A percentile compares a stretch with the other conserved stretches of the same genome.
phyloP scores from a whole-genome alignment of 2,329 filamentous ascomycete species.

The Blumeria hordei region DNA sequence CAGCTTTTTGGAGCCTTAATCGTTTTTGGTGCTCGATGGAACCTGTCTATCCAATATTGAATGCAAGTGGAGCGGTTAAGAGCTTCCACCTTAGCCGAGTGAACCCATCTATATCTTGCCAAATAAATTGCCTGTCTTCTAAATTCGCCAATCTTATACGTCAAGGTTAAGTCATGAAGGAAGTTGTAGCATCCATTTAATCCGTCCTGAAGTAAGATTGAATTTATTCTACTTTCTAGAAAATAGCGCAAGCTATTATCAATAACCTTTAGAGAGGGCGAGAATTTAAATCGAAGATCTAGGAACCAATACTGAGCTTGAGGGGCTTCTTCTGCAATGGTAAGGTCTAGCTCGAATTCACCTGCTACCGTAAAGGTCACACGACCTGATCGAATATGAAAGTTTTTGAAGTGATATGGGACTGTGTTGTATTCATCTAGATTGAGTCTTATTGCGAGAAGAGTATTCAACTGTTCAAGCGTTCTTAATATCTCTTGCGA shows the following conservation, averaged over 20 bases:
- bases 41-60: slow-evolving; percentile 66
- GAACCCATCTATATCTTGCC: slow-evolving; percentile 48
- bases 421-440: slow-evolving; percentile 56
- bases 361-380: slow-evolving; percentile 64
- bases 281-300: slow-evolving; percentile 67
- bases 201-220: slow-evolving; percentile 42
- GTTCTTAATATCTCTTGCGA: slow-evolving; percentile 48
- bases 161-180: slow-evolving; percentile 68
- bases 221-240: slow-evolving; percentile 51
- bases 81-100: slow-evolving; percentile 51
- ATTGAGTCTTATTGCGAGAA: slow-evolving; percentile 62
- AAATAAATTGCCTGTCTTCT: slow-evolving; percentile 53
- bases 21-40: slow-evolving; percentile 11
- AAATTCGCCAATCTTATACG: slow-evolving; percentile 70
- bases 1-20: slow-evolving; percentile 51
- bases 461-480: slow-evolving; percentile 59
- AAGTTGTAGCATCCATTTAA: slow-evolving; percentile 63
- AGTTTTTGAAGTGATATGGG: slow-evolving; percentile 54
- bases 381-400: slow-evolving; percentile 59
- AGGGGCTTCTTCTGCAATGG: slow-evolving; percentile 66
- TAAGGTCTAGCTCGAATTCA: slow-evolving; percentile 86
- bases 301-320: slow-evolving; percentile 81
- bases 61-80: slow-evolving; percentile 63
- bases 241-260: slow-evolving; percentile 37
- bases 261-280: slow-evolving; percentile 36